Percentiles rank a stretch among this genome's conserved stretches.
Evolutionary conservation across 2,329 filamentous ascomycete genomes (phyloP).

Genomic region (Ophiognomonia clavigignenti-juglandacearum): DNA sequence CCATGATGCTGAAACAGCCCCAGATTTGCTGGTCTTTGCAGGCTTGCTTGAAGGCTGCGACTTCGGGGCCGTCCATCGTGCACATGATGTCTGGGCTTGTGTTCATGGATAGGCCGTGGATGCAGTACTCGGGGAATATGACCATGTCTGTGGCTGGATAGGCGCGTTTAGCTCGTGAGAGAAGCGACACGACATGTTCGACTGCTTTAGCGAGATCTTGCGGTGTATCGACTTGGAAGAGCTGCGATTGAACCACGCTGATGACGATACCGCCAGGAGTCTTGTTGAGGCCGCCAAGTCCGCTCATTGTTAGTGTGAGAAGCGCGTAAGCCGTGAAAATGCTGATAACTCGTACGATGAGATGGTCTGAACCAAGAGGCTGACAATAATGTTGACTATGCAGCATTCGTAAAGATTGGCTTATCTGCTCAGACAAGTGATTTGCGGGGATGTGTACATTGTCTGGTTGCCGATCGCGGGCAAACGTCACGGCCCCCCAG

Average conservation of each 20-base stretch:
- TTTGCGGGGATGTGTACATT: no score
- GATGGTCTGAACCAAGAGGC: no score
- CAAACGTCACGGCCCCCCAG: no score
- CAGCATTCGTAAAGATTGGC: no score
- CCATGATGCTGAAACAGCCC: slow-evolving; percentile 27
- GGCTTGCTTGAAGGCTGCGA: slow-evolving; percentile 22
- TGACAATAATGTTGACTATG: no score
- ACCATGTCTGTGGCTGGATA: slow-evolving; percentile 23
- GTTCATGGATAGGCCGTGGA: slow-evolving; percentile 24
- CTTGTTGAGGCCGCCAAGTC: not conserved
- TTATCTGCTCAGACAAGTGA: no score
- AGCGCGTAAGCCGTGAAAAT: no score
- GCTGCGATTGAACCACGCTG: not conserved
- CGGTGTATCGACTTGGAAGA: not conserved
- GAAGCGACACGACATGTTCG: not conserved
- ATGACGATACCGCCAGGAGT: not conserved
- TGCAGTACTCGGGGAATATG: slow-evolving; percentile 25
- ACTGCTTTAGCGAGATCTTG: not conserved
- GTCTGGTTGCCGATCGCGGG: no score
- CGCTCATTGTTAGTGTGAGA: no score
- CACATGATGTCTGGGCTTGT: slow-evolving; percentile 24
- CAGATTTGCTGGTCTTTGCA: slow-evolving; percentile 22
- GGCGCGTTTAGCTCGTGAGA: not conserved
- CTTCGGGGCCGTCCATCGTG: slow-evolving; percentile 24
- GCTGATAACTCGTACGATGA: no score